phyloP scores from a whole-genome alignment of 2,329 filamentous ascomycete species.

The Diaporthe citrichinensis region DNA sequence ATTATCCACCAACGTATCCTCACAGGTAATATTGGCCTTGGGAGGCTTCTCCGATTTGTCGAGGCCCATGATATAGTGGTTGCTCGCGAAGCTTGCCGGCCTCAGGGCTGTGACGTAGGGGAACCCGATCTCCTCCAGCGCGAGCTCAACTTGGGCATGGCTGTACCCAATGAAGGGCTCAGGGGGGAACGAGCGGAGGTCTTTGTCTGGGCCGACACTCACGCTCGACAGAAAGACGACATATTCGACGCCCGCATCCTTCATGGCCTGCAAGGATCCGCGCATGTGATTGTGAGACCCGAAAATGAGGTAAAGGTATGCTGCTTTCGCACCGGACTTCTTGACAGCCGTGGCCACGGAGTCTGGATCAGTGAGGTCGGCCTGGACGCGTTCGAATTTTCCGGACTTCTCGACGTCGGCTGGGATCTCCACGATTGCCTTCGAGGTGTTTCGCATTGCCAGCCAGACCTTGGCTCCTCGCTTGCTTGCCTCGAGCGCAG shows the following conservation, averaged over 20 bases:
- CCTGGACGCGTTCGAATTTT: conserved; percentile 46
- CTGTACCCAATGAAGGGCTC: conserved; percentile 53
- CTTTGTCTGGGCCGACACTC: conserved; percentile 47
- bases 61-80: conserved; percentile 47
- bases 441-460: conserved; percentile 47
- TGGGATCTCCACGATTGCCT: conserved; percentile 53
- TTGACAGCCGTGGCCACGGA: conserved; percentile 57
- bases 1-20: conserved; percentile 55
- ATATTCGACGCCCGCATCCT: conserved; percentile 58
- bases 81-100: conserved; percentile 61
- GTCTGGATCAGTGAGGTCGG: conserved; percentile 60
- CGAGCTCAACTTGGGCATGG: conserved; percentile 61
- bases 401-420: conserved; percentile 35
- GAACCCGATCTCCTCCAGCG: conserved; percentile 57
- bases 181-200: conserved; percentile 47
- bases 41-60: conserved; percentile 42
- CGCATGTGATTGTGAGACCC: conserved; percentile 56
- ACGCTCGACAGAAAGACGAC: conserved; percentile 60
- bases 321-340: conserved; percentile 57
- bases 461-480: conserved; percentile 54
- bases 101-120: conserved; percentile 54
- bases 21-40: conserved; percentile 47
- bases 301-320: conserved; percentile 62
- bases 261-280: conserved; percentile 57
- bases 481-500: conserved; percentile 55